Evolutionary conservation across 2,329 filamentous ascomycete species (phyloP).

Genomic region (Coniella lustricola): DNA sequence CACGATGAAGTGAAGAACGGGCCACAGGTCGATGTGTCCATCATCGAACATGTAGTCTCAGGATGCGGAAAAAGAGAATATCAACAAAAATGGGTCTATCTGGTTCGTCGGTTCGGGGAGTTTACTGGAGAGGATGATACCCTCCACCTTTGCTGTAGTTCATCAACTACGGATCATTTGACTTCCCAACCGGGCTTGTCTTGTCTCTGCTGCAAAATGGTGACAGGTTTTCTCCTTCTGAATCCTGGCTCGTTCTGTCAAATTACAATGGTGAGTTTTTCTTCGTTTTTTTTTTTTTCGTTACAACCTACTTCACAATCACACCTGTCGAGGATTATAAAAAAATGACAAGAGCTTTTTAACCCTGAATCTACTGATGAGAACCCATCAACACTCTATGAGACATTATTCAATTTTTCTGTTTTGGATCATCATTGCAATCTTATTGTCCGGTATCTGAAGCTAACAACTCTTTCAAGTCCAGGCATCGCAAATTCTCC

Average conservation of each 20-base stretch:
- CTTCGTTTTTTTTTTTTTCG: conserved; percentile 11
- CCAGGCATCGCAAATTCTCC: no score
- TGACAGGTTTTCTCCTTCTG: conserved; percentile 11
- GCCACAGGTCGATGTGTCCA: no score
- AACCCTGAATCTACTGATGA: conserved; percentile 58
- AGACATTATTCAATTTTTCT: conserved; percentile 31
- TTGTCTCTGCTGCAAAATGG: conserved; percentile 3
- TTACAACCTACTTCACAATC: neutral
- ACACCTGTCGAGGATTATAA: conserved; percentile 47
- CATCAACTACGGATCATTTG: conserved; percentile 17
- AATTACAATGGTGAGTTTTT: neutral
- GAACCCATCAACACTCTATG: conserved; percentile 52
- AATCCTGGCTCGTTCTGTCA: no score
- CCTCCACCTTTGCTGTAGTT: conserved; percentile 12
- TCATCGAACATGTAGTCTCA: neutral
- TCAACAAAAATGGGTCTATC: neutral
- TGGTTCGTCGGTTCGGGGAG: conserved; percentile 14
- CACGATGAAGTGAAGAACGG: no score
- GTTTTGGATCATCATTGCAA: conserved; percentile 15
- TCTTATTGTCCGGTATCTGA: conserved; percentile 30
- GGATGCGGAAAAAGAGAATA: neutral
- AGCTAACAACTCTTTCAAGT: no score
- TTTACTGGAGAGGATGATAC: conserved; percentile 6
- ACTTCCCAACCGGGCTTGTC: conserved; percentile 4
- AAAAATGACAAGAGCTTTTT: conserved; percentile 57